A percentile compares a stretch with the other conserved stretches of the same genome.
Conservation (phyloP, 1,139 yeast species). For the Yamadazyma siamensis region DNA sequence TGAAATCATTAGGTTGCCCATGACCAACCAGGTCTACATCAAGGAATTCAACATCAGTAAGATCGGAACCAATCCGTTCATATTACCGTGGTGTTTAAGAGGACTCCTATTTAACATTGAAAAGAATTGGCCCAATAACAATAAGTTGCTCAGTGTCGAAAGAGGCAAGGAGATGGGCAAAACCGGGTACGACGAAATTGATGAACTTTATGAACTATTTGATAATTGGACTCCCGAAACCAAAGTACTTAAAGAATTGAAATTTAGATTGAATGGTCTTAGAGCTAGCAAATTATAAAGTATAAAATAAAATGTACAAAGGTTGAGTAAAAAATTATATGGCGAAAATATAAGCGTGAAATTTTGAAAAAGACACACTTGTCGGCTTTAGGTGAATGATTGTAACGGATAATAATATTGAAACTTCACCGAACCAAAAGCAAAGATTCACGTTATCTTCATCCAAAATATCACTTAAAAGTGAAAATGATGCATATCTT, state of each 20-base stretch:
- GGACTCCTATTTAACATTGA: slow-evolving; percentile 70
- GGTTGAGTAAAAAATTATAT: not conserved
- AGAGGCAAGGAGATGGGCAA: slow-evolving; percentile 25
- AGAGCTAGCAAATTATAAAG: slow-evolving; percentile 45
- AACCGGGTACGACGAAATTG: slow-evolving; percentile 51
- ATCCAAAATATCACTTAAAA: slow-evolving; percentile 1
- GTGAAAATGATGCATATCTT: slow-evolving; percentile 10
- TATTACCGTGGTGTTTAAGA: slow-evolving; percentile 89
- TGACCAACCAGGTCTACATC: slow-evolving; percentile 49
- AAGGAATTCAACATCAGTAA: slow-evolving; percentile 60
- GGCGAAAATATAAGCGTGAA: not conserved
- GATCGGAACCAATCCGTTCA: slow-evolving; percentile 73
- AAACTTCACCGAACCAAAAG: slow-evolving; percentile 1
- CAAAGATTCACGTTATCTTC: slow-evolving; percentile 2
- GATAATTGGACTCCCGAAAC: slow-evolving; percentile 85
- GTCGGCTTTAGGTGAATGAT: not conserved
- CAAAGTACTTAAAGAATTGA: slow-evolving; percentile 75
- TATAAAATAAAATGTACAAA: too few relatives aligned
- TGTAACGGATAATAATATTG: slow-evolving; percentile 1
- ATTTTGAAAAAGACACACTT: not conserved
- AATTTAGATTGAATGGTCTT: slow-evolving; percentile 78
- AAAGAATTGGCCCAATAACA: slow-evolving; percentile 46
- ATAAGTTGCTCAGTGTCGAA: slow-evolving; percentile 23
- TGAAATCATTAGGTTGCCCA: slow-evolving; percentile 22
- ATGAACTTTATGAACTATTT: slow-evolving; percentile 62